These are phyloP conservation scores for Trichosanthes truncata DNA, from an alignment of 306 rosid genomes.

Conservation along the genomic window DNA sequence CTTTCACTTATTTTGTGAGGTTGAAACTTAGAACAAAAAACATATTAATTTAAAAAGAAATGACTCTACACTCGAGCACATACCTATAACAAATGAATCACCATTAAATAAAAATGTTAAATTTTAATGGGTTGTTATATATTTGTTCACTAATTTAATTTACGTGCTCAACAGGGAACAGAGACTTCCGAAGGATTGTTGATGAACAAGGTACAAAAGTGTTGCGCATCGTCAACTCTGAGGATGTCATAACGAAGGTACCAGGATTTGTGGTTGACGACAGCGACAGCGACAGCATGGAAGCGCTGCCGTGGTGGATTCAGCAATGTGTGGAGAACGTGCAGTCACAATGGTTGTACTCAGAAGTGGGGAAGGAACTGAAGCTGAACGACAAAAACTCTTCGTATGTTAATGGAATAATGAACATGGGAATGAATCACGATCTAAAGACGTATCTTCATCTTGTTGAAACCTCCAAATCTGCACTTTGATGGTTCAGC, in stretches of 20 bases:
- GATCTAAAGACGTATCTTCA: conserved; percentile 64
- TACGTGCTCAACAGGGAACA: conserved; percentile 19
- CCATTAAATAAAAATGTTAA: too few species aligned
- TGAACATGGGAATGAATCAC: conserved; percentile 52
- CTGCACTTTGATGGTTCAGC: not conserved
- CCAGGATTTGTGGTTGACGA: conserved; percentile 49
- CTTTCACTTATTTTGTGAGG: too few species aligned
- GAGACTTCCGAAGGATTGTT: conserved; percentile 30
- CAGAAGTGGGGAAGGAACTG: conserved; percentile 73
- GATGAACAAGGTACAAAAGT: conserved; percentile 43
- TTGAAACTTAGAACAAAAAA: too few species aligned
- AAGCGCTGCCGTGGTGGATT: conserved; percentile 29
- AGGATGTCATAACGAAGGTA: conserved; percentile 48
- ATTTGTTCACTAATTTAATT: too few species aligned
- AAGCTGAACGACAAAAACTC: conserved; percentile 52
- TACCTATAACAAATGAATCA: too few species aligned
- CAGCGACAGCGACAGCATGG: not conserved
- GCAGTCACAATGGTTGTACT: conserved; percentile 45
- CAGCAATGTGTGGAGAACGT: conserved; percentile 38
- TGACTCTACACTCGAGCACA: too few species aligned
- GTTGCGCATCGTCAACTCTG: conserved; percentile 56
- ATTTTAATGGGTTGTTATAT: too few species aligned
- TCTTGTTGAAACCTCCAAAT: conserved; percentile 45
- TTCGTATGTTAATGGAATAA: conserved; percentile 32
- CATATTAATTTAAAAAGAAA: too few species aligned